Base-by-base conservation (phyloP, 1,139 yeast genomes). In the Tardiomyces depauwii region DNA sequence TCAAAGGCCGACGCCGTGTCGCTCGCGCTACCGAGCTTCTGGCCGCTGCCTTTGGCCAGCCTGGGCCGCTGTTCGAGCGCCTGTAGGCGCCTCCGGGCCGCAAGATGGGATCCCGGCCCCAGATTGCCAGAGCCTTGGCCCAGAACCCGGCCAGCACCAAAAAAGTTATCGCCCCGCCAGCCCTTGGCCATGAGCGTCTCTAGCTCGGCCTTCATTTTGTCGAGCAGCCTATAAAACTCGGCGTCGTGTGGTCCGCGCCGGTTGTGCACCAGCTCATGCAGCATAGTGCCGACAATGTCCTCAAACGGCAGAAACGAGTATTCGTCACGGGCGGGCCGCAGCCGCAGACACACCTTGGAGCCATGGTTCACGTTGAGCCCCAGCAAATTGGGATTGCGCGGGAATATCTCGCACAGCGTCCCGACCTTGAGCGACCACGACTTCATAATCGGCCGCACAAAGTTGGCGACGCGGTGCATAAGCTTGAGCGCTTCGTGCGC, bases 321-420 rank as follows among this genome's bases (percentile, higher is more conserved):
- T 38, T 75, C 76, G 57, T 82, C 76, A 21, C 69, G 63, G 18
- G 78, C 76, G 41, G 74, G 74, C 47, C 97, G 67, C 42, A 91
- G 67, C 47, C 97, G 64, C 11, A 91, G 58, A 62, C 83, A 73
- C 18, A 91, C 80, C 62, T 83, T 84, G 51, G 69, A 71, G 1
- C 97, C 97, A n/a, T 66, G 66, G 58, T 87, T 86, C n/a, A 87
- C 88, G 63, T 91, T 91, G 50, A 88, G 64, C 0, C 98, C 97
- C 14, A 89, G 66, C 30, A 91, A 64, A 36, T 73, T 66, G 1
- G 74, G 69, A 56, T 77, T 72, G 53, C 75, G 80, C n/a, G 97
- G 97, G 54, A 70, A 83, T 77, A 91, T 85, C 63, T 91, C 98
- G 54, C 85, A 77, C 18, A 91, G 62, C 0, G 76, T 68, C 1